Evolutionary conservation across 1,284 basidiomycete genomes (phyloP).

Genomic region (Tremellales sp.): DNA sequence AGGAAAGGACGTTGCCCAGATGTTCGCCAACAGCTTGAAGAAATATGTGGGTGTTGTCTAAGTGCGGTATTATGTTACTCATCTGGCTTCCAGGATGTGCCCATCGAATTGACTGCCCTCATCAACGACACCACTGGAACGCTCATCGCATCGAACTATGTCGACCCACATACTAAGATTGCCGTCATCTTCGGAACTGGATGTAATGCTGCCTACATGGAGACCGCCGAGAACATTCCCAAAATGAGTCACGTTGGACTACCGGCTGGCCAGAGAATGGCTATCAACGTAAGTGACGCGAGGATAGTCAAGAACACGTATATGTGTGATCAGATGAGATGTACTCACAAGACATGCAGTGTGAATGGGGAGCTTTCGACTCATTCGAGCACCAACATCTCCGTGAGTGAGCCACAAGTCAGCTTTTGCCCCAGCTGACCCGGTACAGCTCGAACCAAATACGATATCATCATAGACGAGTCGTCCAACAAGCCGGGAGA

Average conservation of each 20-base stretch:
- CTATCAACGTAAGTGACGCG: slow-evolving; percentile 70
- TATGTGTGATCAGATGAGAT: background rate
- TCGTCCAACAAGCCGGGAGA: slow-evolving; percentile 94
- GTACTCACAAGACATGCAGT: slow-evolving; percentile 19
- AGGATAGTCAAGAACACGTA: background rate
- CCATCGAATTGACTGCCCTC: slow-evolving; percentile 73
- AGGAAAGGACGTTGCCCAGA: slow-evolving; percentile 83
- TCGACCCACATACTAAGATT: slow-evolving; percentile 84
- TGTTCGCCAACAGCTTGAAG: slow-evolving; percentile 80
- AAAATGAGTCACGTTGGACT: slow-evolving; percentile 75
- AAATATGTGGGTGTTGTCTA: slow-evolving; percentile 52
- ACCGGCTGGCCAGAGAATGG: slow-evolving; percentile 69
- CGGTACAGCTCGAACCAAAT: slow-evolving; percentile 70
- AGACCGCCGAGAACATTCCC: slow-evolving; percentile 69
- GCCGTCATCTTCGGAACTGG: slow-evolving; percentile 97
- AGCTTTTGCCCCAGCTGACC: background rate
- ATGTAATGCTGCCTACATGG: slow-evolving; percentile 98
- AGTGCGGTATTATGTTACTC: background rate
- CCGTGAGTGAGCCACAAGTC: slow-evolving; percentile 43
- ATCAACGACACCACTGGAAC: slow-evolving; percentile 99
- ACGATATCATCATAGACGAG: slow-evolving; percentile 88
- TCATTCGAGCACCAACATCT: slow-evolving; percentile 92
- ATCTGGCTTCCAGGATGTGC: slow-evolving; percentile 49
- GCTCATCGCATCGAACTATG: slow-evolving; percentile 93
- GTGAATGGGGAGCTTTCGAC: slow-evolving; percentile 86